Conservation (phyloP, 192 early-diverging fungal species). For the Ramicandelaber brevisporus region DNA sequence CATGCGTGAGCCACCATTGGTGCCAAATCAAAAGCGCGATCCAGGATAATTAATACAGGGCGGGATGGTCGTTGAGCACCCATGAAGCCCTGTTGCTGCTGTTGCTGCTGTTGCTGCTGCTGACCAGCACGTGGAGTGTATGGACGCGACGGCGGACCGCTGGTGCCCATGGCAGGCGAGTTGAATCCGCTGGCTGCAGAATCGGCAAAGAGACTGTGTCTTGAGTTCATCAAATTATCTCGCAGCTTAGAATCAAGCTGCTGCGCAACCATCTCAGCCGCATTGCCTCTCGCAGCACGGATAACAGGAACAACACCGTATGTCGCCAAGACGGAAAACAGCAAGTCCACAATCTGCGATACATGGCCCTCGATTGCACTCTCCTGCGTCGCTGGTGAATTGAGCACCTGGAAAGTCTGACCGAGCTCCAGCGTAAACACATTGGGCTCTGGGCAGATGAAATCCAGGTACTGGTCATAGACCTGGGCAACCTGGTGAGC, state of each 20-base stretch:
- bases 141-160: too few relatives aligned
- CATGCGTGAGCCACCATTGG: conserved; percentile 90
- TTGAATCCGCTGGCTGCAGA: too few relatives aligned
- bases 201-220: conserved; percentile 64
- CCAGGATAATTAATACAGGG: conserved; percentile 61
- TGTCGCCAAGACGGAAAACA: conserved; percentile 84
- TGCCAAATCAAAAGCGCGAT: conserved; percentile 74
- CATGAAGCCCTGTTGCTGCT: background rate
- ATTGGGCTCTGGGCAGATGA: conserved; percentile 67
- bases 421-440: conserved; percentile 79
- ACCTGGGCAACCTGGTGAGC: conserved; percentile 63
- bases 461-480: conserved; percentile 96
- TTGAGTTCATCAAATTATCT: conserved; percentile 72
- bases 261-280: conserved; percentile 77
- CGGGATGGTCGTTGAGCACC: background rate
- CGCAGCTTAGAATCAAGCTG: conserved; percentile 74
- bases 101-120: too few relatives aligned
- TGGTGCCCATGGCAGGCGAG: too few relatives aligned
- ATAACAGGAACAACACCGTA: conserved; percentile 78
- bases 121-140: too few relatives aligned
- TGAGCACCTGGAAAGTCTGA: conserved; percentile 51
- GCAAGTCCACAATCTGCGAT: conserved; percentile 44
- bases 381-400: conserved; percentile 64
- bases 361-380: conserved; percentile 51
- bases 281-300: conserved; percentile 67